Base-by-base conservation (phyloP, 75 land plant genomes). In the Selaginella moellendorffii region DNA sequence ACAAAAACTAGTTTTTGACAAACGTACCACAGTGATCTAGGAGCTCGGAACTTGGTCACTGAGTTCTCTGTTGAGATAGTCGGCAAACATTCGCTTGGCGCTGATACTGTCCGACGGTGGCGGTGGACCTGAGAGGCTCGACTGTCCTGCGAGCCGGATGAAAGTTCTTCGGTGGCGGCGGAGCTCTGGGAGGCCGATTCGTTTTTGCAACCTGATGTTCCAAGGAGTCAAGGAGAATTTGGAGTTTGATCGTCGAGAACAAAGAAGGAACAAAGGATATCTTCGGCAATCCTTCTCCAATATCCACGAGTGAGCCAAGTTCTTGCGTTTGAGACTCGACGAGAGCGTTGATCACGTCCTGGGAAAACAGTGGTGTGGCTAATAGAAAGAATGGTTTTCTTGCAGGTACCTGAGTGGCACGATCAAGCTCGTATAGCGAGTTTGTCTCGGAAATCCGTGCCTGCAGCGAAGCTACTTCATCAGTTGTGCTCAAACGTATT, bases 1-100 rank as follows among this genome's bases (percentile, higher is more conserved):
- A n/a, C n/a, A n/a, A n/a, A n/a, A n/a, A n/a, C n/a, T n/a, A n/a
- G n/a, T n/a, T n/a, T n/a, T n/a, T n/a, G n/a, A n/a, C n/a, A n/a
- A n/a, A n/a, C n/a, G n/a, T n/a, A n/a, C n/a, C n/a, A n/a, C n/a
- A n/a, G n/a, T n/a, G n/a, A n/a, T n/a, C n/a, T n/a, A n/a, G n/a
- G n/a, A n/a, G n/a, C n/a, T n/a, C n/a, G n/a, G n/a, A n/a, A n/a
- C n/a, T n/a, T n/a, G n/a, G n/a, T n/a, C n/a, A n/a, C n/a, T n/a
- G n/a, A 92, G 66, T 70, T 92, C 96, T 26, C 86, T 71, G 65
- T 88, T 92, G 70, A 92, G 67, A 69, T 92, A 92, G 46, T 92
- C 95, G 26, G 81, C 79, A 80, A 92, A 92, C 95, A 92, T 88
- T 64, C 97, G 79, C 77, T 88, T 91, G 24, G 82, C 89, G 69